phyloP scores from a whole-genome alignment of 2,329 filamentous ascomycete species.

The Apiospora arundinis region DNA sequence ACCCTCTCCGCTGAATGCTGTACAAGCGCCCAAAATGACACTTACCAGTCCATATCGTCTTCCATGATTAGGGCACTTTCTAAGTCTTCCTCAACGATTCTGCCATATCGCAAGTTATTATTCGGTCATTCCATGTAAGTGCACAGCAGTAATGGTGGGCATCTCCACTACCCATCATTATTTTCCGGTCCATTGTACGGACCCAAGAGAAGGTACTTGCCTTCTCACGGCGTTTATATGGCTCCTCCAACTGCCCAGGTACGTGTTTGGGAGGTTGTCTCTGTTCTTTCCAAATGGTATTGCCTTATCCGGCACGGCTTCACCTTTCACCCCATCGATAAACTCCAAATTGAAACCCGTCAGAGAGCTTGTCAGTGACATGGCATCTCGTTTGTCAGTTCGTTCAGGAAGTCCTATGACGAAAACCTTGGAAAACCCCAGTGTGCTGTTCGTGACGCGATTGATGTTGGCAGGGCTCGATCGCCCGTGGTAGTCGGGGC shows the following conservation, averaged over 20 bases:
- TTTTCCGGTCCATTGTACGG: not conserved
- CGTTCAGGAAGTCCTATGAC: conserved; percentile 53
- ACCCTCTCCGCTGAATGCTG: not conserved
- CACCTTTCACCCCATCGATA: conserved; percentile 50
- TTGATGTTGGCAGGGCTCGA: conserved; percentile 20
- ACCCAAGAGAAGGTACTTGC: conserved; percentile 23
- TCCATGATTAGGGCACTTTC: conserved; percentile 46
- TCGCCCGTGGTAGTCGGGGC: conserved; percentile 16
- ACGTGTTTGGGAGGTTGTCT: conserved; percentile 37
- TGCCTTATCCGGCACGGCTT: conserved; percentile 49
- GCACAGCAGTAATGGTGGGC: not conserved
- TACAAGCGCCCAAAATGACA: not conserved
- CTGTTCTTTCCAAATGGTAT: conserved; percentile 43
- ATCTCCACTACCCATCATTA: not conserved
- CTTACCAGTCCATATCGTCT: conserved; percentile 46
- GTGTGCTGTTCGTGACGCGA: conserved; percentile 34
- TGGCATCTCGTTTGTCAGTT: conserved; percentile 55
- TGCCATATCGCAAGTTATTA: conserved; percentile 22
- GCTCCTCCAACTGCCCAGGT: conserved; percentile 48
- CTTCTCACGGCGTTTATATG: conserved; percentile 47
- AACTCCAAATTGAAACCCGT: conserved; percentile 51
- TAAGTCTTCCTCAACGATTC: conserved; percentile 43
- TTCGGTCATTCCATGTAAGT: not conserved
- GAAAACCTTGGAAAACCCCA: conserved; percentile 42
- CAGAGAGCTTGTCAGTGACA: conserved; percentile 49